phyloP scores from a whole-genome alignment of 2,329 filamentous ascomycete species.

The Phialemonium atrogriseum region DNA sequence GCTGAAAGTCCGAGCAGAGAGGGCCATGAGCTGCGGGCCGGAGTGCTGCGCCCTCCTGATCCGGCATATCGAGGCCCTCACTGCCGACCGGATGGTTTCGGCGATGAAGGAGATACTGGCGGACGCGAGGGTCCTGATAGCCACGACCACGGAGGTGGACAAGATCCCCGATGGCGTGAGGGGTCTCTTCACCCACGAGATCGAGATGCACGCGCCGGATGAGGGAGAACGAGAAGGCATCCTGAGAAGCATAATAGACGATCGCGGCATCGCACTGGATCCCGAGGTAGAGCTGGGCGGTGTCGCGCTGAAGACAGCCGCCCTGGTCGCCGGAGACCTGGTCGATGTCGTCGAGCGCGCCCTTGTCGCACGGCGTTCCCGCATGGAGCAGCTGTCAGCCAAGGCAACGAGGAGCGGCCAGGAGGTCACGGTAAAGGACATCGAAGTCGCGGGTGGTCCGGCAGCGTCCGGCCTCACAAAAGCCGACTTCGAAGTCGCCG shows the following conservation, averaged over 20 bases:
- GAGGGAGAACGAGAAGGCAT: constrained; percentile 89
- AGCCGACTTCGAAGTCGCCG: constrained; percentile 81
- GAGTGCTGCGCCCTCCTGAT: constrained; percentile 80
- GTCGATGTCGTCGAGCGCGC: constrained; percentile 92
- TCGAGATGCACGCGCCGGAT: constrained; percentile 88
- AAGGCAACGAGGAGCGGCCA: constrained; percentile 28
- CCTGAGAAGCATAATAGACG: constrained; percentile 67
- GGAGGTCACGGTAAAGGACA: constrained; percentile 62
- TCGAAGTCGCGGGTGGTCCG: constrained; percentile 81
- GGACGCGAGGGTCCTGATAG: constrained; percentile 76
- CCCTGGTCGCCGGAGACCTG: constrained; percentile 86
- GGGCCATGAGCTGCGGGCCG: constrained; percentile 80
- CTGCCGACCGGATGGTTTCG: constrained; percentile 80
- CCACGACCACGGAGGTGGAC: constrained; percentile 91
- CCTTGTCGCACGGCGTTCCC: constrained; percentile 63
- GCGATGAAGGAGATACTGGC: constrained; percentile 76
- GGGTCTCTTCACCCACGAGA: constrained; percentile 87
- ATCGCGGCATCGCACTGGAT: constrained; percentile 68
- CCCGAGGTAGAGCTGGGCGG: constrained; percentile 75
- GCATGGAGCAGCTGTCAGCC: constrained; percentile 64
- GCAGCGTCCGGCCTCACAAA: constrained; percentile 71
- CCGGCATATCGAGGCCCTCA: constrained; percentile 82
- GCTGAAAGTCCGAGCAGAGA: constrained; percentile 76
- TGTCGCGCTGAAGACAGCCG: constrained; percentile 90
- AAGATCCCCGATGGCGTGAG: constrained; percentile 87